Evolutionary conservation across 371 early-diverging fungal species (phyloP).

Genomic region (Ordospora colligata): DNA sequence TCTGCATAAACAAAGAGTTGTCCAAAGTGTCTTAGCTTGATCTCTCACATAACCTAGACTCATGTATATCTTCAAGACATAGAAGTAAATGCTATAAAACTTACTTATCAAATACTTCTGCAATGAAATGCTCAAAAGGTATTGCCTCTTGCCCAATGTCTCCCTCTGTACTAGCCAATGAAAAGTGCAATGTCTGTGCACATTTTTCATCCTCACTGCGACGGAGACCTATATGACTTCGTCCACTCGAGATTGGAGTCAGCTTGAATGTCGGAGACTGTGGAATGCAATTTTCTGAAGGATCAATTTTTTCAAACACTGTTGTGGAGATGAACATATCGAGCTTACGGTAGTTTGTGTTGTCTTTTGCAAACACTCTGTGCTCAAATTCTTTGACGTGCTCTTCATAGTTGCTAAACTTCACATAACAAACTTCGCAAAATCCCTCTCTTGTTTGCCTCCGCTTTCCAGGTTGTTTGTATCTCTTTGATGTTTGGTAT

Average conservation of each 20-base stretch:
- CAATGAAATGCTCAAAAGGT: slow-evolving; percentile 2
- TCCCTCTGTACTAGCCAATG: neutral
- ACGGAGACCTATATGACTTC: neutral
- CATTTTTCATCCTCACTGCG: neutral
- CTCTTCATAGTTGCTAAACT: slow-evolving; percentile 51
- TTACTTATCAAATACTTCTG: slow-evolving; percentile 10
- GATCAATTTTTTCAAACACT: neutral
- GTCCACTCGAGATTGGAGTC: neutral
- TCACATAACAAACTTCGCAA: slow-evolving; percentile 58
- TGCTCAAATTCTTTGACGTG: slow-evolving; percentile 52
- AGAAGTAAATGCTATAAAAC: neutral
- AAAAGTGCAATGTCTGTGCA: neutral
- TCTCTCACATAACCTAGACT: too few relatives aligned
- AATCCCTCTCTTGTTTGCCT: slow-evolving; percentile 43
- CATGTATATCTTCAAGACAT: too few relatives aligned
- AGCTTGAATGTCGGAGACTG: slow-evolving; percentile 2
- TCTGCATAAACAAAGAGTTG: neutral
- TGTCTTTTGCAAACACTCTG: slow-evolving; percentile 35
- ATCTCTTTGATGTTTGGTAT: slow-evolving; percentile 17
- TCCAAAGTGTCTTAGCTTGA: neutral
- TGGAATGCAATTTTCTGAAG: neutral
- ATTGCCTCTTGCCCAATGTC: neutral
- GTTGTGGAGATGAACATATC: slow-evolving; percentile 48
- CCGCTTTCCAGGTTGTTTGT: slow-evolving; percentile 8
- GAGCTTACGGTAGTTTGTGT: slow-evolving; percentile 49